Base-by-base conservation (phyloP, 805 yeast genomes). In the Wickerhamomyces sydowiorum region DNA sequence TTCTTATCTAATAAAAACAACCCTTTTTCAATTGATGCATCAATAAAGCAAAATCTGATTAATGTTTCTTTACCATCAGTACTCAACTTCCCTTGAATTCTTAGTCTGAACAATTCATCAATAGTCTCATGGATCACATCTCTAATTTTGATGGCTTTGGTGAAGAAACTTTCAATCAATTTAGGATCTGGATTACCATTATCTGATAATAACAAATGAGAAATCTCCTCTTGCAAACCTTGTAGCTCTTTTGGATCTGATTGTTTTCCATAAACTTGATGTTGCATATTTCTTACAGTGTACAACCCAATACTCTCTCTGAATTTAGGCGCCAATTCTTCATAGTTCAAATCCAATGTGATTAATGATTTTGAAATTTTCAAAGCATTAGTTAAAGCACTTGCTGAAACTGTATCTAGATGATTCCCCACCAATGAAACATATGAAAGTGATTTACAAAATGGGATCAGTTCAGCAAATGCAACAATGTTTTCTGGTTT, bases 271-370 rank as follows among this genome's bases (percentile, higher is more conserved):
- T 57, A 52, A 24, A 82, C 60, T 40, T 76, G 73, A 19, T 65
- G 59, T 51, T 83, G 90, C 79, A 88, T 80, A 60, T 90, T 90
- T 54, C 82, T 76, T 79, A 90, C 80, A 10, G 91, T 80, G 57
- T 83, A 83, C 20, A 86, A 66, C 0, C 95, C 87, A 38, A 89
- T 72, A 44, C 75, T 75, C 44, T 85, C 83, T 52, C 73, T 78
- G 49, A 80, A 67, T 35, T 73, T 66, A 21, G 70, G 70, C 1
- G 89, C 78, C 51, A 86, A 68, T 8, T 67, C 63, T 4, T 68
- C 77, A 41, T 67, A 68, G 49, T 86, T 89, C 32, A 85, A 69
- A 48, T 84, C 93, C 19, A 88, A 57, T 0, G 83, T 76, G 40
- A 80, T 77, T 24, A 90, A 62, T 3, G 83, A 70, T 12, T 69